Evolutionary conservation across 176 grass and related monocot species (phyloP), one percentile per base, ranked within the genome.

Genomic region (Ensete glaucum): DNA sequence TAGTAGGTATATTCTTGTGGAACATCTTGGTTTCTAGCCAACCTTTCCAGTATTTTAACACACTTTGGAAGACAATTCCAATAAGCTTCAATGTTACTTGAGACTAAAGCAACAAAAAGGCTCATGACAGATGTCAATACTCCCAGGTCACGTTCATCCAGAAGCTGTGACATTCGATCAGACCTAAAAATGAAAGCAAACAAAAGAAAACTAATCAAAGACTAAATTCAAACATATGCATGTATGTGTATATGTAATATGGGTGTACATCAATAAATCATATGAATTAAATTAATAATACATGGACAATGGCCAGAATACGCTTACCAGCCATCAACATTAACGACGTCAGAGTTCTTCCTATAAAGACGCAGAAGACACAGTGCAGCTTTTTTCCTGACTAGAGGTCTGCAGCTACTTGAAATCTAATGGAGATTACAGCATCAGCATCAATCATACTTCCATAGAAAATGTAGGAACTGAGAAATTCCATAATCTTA

Each of bases 31-130:
- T 99, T 99, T 82, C 90, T 89, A 9, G 95, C 90, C 83, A 99
- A 83, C 54, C 86, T 87, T 80, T 99, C 95, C 81, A 99, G 72
- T 83, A 99, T 86, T 80, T 82, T 80, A 75, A 99, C 90, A 81
- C 95, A 99, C 76, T 99, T 99, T 53, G 90, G 95, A 81, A 99
- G 85, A 82, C 95, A 94, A 85, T 91, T 99, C 90, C 95, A 99
- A 73, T 99, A 99, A 52, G 73, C 95, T 85, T 99, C 95, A 67
- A 86, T 75, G 53, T 89, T 94, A 79, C 94, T 94, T 8, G 95
- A 99, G 64, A 99, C 90, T 68, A 99, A 82, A 64, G 95, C 87
- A 73, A 99, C 95, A 71, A 99, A 99, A 82, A 99, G 95, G 79
- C 95, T 99, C 95, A 94, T 99, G 73, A 94, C 90, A 79, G 88